These are phyloP conservation scores for Tulasnella sp. DNA, from an alignment of 768 basidiomycete genomes.

Conservation along the genomic window DNA sequence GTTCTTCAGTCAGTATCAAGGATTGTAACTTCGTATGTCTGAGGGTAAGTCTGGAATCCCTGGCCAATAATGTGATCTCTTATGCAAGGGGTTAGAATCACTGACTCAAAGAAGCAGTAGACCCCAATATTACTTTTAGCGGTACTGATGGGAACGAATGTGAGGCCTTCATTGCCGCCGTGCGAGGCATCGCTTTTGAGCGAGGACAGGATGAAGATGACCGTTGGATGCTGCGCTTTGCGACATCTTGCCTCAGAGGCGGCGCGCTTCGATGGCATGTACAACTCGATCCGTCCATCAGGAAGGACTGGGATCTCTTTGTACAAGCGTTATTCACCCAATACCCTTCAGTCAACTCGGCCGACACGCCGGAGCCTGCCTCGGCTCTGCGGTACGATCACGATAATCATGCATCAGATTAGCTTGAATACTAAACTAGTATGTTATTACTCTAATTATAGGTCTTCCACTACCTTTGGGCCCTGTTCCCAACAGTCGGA, in stretches of 20 bases:
- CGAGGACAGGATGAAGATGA: not conserved
- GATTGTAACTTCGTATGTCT: too few relatives aligned
- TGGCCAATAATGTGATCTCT: not conserved
- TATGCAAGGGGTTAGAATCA: too few relatives aligned
- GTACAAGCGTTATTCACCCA: not conserved
- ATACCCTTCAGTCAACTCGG: not conserved
- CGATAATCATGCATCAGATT: too few relatives aligned
- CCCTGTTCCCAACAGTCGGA: too few relatives aligned
- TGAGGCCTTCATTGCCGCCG: not conserved
- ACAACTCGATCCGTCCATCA: not conserved
- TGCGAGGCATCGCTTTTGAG: not conserved
- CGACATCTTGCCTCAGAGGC: not conserved
- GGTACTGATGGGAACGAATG: not conserved
- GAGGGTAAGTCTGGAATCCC: too few relatives aligned
- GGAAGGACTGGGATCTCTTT: not conserved
- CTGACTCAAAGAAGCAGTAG: too few relatives aligned
- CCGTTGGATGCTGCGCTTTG: not conserved
- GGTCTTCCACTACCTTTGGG: too few relatives aligned
- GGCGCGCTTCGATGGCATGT: not conserved
- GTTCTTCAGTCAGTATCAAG: too few relatives aligned
- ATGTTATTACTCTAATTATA: too few relatives aligned
- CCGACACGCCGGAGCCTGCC: too few relatives aligned
- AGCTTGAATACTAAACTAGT: too few relatives aligned
- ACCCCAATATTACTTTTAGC: not conserved
- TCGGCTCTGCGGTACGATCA: not conserved